Conservation (phyloP, 768 basidiomycete species). For the Pisolithus marmoratus region DNA sequence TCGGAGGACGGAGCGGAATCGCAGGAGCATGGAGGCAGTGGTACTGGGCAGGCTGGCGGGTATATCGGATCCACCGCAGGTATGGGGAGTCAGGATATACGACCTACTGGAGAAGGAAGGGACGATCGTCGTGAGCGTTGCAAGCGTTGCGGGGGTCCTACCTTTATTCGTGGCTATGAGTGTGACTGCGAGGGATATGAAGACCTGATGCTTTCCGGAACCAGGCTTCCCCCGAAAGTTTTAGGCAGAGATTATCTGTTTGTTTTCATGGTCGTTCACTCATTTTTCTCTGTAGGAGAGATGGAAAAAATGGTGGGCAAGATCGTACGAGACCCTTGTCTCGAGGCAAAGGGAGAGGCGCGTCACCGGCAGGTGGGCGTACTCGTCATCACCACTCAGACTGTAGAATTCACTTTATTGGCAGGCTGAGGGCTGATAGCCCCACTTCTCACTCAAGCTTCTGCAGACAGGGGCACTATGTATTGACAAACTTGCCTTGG, state of each 20-base stretch:
- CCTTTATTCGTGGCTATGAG: conserved; percentile 6
- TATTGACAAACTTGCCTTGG: too few relatives aligned
- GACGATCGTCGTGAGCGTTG: neutral
- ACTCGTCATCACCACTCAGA: too few relatives aligned
- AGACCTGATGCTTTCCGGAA: neutral
- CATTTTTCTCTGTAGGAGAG: neutral
- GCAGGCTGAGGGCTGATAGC: too few relatives aligned
- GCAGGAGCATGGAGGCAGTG: conserved; percentile 3
- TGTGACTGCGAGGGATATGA: conserved; percentile 7
- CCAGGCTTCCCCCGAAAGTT: neutral
- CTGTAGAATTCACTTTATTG: too few relatives aligned
- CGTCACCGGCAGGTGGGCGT: conserved; percentile 3
- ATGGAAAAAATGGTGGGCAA: conserved; percentile 6
- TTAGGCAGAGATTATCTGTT: neutral
- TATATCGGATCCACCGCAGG: neutral
- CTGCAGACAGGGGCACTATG: too few relatives aligned
- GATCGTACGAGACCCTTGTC: neutral
- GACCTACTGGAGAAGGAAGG: neutral
- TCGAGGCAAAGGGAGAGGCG: neutral
- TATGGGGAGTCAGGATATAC: neutral
- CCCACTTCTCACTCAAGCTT: too few relatives aligned
- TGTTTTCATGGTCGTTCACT: neutral
- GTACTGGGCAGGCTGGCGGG: conserved; percentile 7
- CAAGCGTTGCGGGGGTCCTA: too few relatives aligned
- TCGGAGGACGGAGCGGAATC: neutral